Base-by-base conservation (phyloP, 305 asterid species). In the Andrographis paniculata region DNA sequence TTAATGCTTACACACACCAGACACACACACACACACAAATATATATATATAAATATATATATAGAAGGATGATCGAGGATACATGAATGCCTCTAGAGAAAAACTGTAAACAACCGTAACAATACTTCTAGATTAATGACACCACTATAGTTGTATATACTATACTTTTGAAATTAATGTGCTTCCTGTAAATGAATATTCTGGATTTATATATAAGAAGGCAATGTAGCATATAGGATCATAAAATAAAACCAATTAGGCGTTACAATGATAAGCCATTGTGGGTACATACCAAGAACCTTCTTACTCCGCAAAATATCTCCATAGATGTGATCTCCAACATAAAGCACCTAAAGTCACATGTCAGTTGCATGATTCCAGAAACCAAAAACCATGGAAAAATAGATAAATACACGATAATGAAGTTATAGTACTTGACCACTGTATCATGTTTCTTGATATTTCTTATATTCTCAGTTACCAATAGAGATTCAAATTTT, bases 301-400 rank as follows among this genome's bases (percentile, higher is more conserved):
- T 92, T 87, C 76, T 92, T 92, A 63, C 99, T 92, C 56, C 95
- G 93, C 61, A 92, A 74, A 58, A 92, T 92, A 71, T 92, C 99
- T 53, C 99, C 99, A 66, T 92, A 87, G 54, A 92, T 92, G 69
- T 92, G 95, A 77, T 92, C 99, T 35, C 99, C 99, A 67, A 87
- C 97, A 21, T 92, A 92, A 63, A 92, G 99, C 16, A 92, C 97
- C 99, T 92, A 67, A 48, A 42, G 37, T 28, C 40, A 35, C 19
- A 56, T 38, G 57, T 53, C 36, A 58, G 55, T 35, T 14, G 55
- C 42, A 59, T 12, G 58, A 37, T 52, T 37, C 53, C 12, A 51
- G 21, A 13, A 46, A 59, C 38, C 31, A 72, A 27, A n/a, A 64
- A 41, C 36, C 55, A n/a, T n/a, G 37, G 49, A 35, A 35, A 35